Percentiles rank a stretch among this genome's conserved stretches.
Evolutionary conservation across 2,329 filamentous ascomycete genomes (phyloP).

Genomic region (Rutstroemia sp.): DNA sequence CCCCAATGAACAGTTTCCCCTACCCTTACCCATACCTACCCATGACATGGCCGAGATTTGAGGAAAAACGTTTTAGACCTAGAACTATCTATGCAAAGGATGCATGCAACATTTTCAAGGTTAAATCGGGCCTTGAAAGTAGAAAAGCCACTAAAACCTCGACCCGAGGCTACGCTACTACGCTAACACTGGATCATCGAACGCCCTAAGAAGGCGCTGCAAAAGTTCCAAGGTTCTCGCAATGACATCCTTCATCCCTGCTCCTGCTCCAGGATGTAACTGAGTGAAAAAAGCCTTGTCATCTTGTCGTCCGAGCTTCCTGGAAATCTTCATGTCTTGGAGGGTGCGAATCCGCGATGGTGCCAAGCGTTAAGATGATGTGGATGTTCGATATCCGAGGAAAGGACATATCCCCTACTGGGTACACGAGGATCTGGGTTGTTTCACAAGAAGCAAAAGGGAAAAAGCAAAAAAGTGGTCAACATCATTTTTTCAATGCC

Average conservation of each 20-base stretch:
- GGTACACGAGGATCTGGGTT: not conserved
- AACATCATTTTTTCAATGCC: not conserved
- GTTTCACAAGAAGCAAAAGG: not conserved
- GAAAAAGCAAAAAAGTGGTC: not conserved
- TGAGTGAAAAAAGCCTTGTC: too few relatives aligned
- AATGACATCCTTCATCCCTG: not conserved
- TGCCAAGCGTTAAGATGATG: not conserved
- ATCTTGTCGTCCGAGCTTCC: not conserved
- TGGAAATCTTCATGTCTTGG: not conserved
- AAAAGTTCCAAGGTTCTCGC: constrained; percentile 6
- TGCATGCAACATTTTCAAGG: not conserved
- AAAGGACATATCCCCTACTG: not conserved
- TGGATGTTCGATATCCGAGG: not conserved
- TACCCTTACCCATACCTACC: not conserved
- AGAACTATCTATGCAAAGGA: constrained; percentile 7
- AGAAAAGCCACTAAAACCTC: not conserved
- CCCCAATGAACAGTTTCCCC: not conserved
- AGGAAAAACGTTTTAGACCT: constrained; percentile 23
- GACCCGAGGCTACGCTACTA: not conserved
- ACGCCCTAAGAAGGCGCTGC: constrained; percentile 7
- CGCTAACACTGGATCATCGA: constrained; percentile 4
- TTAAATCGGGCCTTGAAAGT: constrained; percentile 8
- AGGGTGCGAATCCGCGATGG: not conserved
- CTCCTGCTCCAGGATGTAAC: too few relatives aligned
- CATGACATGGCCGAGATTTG: constrained; percentile 11